These are phyloP conservation scores for Lyophyllum atratum DNA, from an alignment of 768 basidiomycete species.

Conservation along the genomic window DNA sequence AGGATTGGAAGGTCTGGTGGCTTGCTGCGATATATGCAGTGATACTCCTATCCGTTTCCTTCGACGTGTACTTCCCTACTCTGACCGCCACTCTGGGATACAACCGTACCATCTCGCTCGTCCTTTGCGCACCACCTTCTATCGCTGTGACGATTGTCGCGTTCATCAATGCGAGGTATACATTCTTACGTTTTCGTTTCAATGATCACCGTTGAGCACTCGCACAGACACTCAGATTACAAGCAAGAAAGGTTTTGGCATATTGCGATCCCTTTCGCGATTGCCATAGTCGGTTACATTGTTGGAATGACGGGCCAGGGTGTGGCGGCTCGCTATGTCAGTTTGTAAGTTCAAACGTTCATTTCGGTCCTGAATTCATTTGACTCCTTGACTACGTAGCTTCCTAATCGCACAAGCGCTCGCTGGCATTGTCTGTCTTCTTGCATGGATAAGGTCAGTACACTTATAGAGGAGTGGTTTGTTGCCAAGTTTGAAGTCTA, in stretches of 20 bases:
- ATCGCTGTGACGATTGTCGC: not conserved
- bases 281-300: slow-evolving; percentile 35
- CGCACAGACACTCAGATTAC: slow-evolving; percentile 58
- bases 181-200: not conserved
- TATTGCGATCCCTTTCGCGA: slow-evolving; percentile 41
- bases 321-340: not conserved
- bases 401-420: not conserved
- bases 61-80: slow-evolving; percentile 34
- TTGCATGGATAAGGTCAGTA: not conserved
- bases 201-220: slow-evolving; percentile 13
- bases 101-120: not conserved
- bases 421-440: not conserved
- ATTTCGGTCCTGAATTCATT: not conserved
- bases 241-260: slow-evolving; percentile 63
- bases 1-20: slow-evolving; percentile 72
- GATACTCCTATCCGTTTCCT: slow-evolving; percentile 49
- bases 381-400: not conserved
- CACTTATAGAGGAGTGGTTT: not conserved
- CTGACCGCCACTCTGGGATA: not conserved
- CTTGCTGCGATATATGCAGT: slow-evolving; percentile 51
- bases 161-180: not conserved
- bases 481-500: not conserved
- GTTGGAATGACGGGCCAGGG: not conserved
- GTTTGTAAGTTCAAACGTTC: not conserved
- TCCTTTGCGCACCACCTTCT: not conserved